These are phyloP conservation scores for Dichotomocladium elegans DNA, from an alignment of 371 early-diverging fungal species.

Conservation along the genomic window DNA sequence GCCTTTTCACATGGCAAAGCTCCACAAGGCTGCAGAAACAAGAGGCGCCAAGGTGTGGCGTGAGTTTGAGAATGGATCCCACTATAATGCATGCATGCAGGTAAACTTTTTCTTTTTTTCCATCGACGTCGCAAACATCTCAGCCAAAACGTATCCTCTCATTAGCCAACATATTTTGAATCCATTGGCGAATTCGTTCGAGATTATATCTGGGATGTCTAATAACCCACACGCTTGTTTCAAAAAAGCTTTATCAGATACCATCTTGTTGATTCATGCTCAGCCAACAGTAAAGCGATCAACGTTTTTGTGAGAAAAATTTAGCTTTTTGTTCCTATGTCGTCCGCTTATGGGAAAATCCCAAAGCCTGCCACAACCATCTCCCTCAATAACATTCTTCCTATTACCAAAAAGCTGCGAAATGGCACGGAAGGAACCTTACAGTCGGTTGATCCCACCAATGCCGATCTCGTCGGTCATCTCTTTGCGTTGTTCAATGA, in stretches of 20 bases:
- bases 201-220: constrained; percentile 13
- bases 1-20: constrained; percentile 78
- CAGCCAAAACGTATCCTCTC: not conserved
- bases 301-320: too few relatives aligned
- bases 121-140: not conserved
- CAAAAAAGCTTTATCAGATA: too few relatives aligned
- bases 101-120: too few relatives aligned
- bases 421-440: constrained; percentile 25
- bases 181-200: constrained; percentile 54
- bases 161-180: constrained; percentile 82
- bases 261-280: too few relatives aligned
- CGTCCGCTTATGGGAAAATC: constrained; percentile 63
- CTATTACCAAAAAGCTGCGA: constrained; percentile 36
- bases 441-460: constrained; percentile 24
- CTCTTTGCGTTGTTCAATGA: constrained; percentile 60
- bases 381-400: constrained; percentile 35
- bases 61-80: constrained; percentile 80
- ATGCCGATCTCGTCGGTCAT: constrained; percentile 30
- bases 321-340: constrained; percentile 35
- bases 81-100: constrained; percentile 87
- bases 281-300: too few relatives aligned
- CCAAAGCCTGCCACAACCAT: constrained; percentile 28
- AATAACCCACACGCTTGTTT: not conserved
- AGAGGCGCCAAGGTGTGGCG: constrained; percentile 54
- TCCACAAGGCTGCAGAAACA: constrained; percentile 62